phyloP scores from a whole-genome alignment of 768 basidiomycete genomes.

The Phanerochaete carnosa region DNA sequence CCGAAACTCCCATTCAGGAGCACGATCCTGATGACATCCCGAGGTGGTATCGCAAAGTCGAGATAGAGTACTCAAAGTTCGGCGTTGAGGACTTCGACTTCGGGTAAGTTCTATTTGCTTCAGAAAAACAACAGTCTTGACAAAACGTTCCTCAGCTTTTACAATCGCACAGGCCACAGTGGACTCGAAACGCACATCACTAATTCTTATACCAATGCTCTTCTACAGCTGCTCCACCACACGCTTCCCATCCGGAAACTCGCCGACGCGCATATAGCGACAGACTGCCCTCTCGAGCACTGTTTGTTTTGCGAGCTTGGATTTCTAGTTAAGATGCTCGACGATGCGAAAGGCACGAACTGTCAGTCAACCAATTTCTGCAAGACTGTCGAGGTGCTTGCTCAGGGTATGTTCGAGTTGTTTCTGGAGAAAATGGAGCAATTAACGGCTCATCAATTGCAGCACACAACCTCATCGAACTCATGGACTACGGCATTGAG shows the following conservation, averaged over 20 bases:
- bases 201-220: constrained; percentile 93
- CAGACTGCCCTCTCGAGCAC: constrained; percentile 84
- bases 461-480: constrained; percentile 78
- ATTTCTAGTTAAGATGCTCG: constrained; percentile 92
- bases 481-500: constrained; percentile 86
- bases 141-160: constrained; percentile 55
- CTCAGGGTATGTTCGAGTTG: constrained; percentile 57
- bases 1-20: constrained; percentile 51
- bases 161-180: constrained; percentile 86
- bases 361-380: constrained; percentile 98
- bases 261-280: constrained; percentile 90
- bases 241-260: constrained; percentile 69
- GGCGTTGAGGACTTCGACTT: constrained; percentile 99
- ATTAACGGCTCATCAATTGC: constrained; percentile 11
- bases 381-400: constrained; percentile 84
- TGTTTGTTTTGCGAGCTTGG: constrained; percentile 95
- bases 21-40: constrained; percentile 63
- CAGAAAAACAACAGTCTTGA: background rate
- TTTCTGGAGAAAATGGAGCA: background rate
- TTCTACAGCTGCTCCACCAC: constrained; percentile 91
- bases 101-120: constrained; percentile 47
- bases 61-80: constrained; percentile 98
- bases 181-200: constrained; percentile 96
- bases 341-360: constrained; percentile 90
- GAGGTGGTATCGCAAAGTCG: constrained; percentile 82